Evolutionary conservation across 73 alveolate genomes (phyloP), one percentile per base, ranked within the genome.

Genomic region (Paramecium sonneborni): DNA sequence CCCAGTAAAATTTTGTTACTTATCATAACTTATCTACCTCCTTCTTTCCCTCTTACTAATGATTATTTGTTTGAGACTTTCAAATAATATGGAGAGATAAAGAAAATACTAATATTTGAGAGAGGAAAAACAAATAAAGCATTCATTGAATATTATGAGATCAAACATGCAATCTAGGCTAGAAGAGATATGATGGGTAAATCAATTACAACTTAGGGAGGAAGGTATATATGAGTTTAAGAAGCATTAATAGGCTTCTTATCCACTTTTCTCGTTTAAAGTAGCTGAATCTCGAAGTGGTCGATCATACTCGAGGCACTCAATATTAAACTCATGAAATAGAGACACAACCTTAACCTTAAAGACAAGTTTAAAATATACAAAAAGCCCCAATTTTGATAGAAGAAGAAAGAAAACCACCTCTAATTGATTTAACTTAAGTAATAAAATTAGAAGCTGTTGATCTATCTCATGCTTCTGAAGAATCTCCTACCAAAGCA

Each of bases 111-210:
- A 7, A 79, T 79, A 14, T 79, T 79, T 44, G 90, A 79, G 90
- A 79, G 90, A 79, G 90, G 90, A 10, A 79, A 79, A 79, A 41
- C 72, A 26, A 79, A 79, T 44, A 79, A 79, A 23, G 90, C 90
- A 43, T 79, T 79, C 43, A 62, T 79, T 34, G 90, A 79, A 44
- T 79, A 41, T 34, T 44, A 79, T 23, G 90, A 79, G 28, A 62
- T 79, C 43, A 79, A 44, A 44, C 72, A 44, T 26, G 69, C 90
- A 21, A 79, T 79, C 5, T 32, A 10, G 1, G 90, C 90, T n/a
- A 39, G 90, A 39, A 20, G 74, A 26, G 72, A 44, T 46, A 38
- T 79, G 90, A 43, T 20, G 69, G 90, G 90, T 8, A 38, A 44
- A 79, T 43, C 90, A 2, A 41, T 79, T 10, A 46, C 76, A 11